Conservation (phyloP, 768 basidiomycete genomes). For the Suillus tomentosus region DNA sequence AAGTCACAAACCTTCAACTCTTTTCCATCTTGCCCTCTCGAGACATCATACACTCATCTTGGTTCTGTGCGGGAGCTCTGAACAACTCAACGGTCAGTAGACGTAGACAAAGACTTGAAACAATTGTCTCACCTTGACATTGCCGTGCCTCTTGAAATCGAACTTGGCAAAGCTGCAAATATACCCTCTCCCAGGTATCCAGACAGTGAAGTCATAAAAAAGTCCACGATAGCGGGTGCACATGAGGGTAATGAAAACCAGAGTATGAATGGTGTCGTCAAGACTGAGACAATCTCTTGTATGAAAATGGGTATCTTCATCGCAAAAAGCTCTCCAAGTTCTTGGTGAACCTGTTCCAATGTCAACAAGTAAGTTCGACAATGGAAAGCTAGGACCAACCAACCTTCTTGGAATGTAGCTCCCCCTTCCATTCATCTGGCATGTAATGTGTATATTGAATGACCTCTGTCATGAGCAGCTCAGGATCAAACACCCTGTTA, state of each 20-base stretch:
- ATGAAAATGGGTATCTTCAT: no score
- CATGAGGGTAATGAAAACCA: no score
- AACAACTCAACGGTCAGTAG: constrained; percentile 50
- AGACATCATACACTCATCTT: constrained; percentile 76
- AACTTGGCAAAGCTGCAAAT: constrained; percentile 99
- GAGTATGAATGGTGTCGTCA: constrained; percentile 91
- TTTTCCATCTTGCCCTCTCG: constrained; percentile 99
- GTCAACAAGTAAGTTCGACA: no score
- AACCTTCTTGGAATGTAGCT: no score
- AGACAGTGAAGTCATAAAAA: constrained; percentile 98
- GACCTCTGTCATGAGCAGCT: no score
- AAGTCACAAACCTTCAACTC: constrained; percentile 70
- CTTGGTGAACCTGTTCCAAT: no score
- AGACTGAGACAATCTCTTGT: constrained; percentile 87
- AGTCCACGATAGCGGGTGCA: constrained; percentile 92
- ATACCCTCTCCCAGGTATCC: constrained; percentile 94
- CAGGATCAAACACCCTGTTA: no score
- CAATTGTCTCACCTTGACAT: constrained; percentile 65
- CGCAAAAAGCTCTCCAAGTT: no score
- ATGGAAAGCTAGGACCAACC: no score
- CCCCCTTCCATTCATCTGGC: no score
- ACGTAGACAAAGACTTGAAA: not conserved
- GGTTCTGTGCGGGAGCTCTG: constrained; percentile 73
- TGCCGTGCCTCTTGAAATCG: constrained; percentile 94
- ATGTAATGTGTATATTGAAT: no score